phyloP scores from a whole-genome alignment of 495 filamentous ascomycete genomes.

The Penicillium soppii region DNA sequence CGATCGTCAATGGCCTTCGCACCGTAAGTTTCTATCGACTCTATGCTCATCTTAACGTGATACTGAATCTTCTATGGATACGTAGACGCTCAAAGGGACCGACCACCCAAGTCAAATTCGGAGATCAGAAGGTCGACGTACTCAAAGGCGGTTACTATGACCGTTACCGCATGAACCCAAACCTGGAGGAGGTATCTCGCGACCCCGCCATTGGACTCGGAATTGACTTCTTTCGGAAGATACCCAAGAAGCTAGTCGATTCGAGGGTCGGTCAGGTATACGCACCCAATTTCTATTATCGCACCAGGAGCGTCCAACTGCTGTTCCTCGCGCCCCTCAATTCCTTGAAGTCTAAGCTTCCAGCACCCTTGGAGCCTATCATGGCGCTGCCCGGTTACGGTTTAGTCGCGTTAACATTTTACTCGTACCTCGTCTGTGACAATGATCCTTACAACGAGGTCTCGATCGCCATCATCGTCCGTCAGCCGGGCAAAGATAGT shows the following conservation, averaged over 20 bases:
- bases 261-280: conserved; percentile 13
- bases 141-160: conserved; percentile 14
- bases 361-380: conserved; percentile 14
- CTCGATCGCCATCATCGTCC: conserved; percentile 11
- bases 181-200: conserved; percentile 11
- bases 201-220: conserved; percentile 5
- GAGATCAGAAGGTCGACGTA: conserved; percentile 14
- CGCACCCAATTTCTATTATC: neutral
- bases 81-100: neutral
- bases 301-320: conserved; percentile 12
- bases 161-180: conserved; percentile 15
- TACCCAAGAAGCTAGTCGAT: conserved; percentile 10
- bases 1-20: no score
- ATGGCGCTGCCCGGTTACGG: conserved; percentile 10
- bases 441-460: conserved; percentile 16
- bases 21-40: no score
- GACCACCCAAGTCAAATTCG: conserved; percentile 10
- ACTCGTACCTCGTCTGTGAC: conserved; percentile 11
- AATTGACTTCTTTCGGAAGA: conserved; percentile 5
- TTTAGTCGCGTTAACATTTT: conserved; percentile 11
- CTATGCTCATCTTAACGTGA: no score
- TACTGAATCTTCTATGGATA: no score
- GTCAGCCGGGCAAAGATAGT: conserved; percentile 9
- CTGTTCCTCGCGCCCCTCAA: conserved; percentile 7
- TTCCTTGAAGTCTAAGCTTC: conserved; percentile 6